A percentile compares a stretch with the other conserved stretches of the same genome.
Conservation (phyloP, 164 flowering plant species). For the Vitis riparia region DNA sequence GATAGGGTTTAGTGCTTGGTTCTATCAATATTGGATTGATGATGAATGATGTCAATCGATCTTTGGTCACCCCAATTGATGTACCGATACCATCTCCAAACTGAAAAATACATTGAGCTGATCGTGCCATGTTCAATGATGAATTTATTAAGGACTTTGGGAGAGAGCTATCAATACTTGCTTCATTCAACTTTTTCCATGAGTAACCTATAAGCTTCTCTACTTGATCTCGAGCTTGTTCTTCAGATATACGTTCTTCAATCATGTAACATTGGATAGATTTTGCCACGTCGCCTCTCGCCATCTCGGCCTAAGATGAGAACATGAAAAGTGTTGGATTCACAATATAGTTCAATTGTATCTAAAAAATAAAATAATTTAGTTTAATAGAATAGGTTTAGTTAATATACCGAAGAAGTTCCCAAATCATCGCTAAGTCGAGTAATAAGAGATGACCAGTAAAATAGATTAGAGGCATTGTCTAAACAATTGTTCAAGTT, state of each 20-base stretch:
- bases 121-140: conserved; percentile 22
- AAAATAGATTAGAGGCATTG: conserved; percentile 8
- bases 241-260: not conserved
- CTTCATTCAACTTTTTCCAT: conserved; percentile 24
- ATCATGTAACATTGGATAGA: conserved; percentile 4
- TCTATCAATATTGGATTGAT: not conserved
- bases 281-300: conserved; percentile 7
- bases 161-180: not conserved
- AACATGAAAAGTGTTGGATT: not conserved
- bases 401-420: not conserved
- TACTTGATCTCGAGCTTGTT: conserved; percentile 15
- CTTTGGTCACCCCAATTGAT: conserved; percentile 15
- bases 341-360: no score
- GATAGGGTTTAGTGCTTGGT: no score
- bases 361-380: no score
- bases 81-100: conserved; percentile 28
- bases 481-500: conserved; percentile 2
- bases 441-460: conserved; percentile 23
- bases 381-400: no score
- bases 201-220: not conserved
- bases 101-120: conserved; percentile 19
- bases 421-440: conserved; percentile 7
- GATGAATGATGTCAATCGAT: conserved; percentile 8
- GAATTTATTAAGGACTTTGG: conserved; percentile 9
- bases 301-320: not conserved